These are phyloP conservation scores for Stemphylium lycopersici DNA, from an alignment of 2,329 filamentous ascomycete genomes.

Conservation along the genomic window DNA sequence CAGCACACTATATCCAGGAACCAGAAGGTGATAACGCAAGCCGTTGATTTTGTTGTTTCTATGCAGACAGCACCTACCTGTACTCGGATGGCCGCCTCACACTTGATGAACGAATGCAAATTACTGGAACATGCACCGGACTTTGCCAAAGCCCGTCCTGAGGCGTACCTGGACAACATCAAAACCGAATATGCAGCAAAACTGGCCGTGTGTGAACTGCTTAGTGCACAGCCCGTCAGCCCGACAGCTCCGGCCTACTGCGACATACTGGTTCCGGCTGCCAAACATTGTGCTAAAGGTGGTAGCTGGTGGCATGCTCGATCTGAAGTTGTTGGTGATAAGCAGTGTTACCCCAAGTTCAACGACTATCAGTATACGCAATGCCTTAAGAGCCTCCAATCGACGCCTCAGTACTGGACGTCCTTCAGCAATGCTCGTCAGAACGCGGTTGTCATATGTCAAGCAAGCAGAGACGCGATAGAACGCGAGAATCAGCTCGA, in stretches of 20 bases:
- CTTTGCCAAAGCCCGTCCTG: constrained; percentile 33
- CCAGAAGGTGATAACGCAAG: constrained; percentile 30
- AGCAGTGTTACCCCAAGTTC: constrained; percentile 44
- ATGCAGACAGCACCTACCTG: constrained; percentile 50
- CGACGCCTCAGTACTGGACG: constrained; percentile 65
- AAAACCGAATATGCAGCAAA: constrained; percentile 67
- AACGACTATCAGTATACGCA: constrained; percentile 50
- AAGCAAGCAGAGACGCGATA: constrained; percentile 63
- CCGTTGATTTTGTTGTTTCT: constrained; percentile 30
- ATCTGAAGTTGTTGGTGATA: constrained; percentile 15
- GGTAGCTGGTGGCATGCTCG: constrained; percentile 31
- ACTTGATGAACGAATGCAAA: constrained; percentile 61
- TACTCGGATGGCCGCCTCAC: constrained; percentile 58
- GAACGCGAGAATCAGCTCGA: constrained; percentile 58
- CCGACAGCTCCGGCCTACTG: constrained; percentile 60
- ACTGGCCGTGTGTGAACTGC: constrained; percentile 68
- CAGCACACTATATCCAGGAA: constrained; percentile 31
- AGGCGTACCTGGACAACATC: constrained; percentile 43
- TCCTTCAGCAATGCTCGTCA: constrained; percentile 68
- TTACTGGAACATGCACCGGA: constrained; percentile 49
- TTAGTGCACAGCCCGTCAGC: constrained; percentile 52
- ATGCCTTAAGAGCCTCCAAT: constrained; percentile 62
- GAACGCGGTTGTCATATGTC: constrained; percentile 67
- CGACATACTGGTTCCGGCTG: constrained; percentile 53
- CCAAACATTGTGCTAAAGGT: constrained; percentile 36